A percentile compares a stretch with the other conserved stretches of the same genome.
Conservation (phyloP, 139 green algal species). For the Dunaliella sp. region DNA sequence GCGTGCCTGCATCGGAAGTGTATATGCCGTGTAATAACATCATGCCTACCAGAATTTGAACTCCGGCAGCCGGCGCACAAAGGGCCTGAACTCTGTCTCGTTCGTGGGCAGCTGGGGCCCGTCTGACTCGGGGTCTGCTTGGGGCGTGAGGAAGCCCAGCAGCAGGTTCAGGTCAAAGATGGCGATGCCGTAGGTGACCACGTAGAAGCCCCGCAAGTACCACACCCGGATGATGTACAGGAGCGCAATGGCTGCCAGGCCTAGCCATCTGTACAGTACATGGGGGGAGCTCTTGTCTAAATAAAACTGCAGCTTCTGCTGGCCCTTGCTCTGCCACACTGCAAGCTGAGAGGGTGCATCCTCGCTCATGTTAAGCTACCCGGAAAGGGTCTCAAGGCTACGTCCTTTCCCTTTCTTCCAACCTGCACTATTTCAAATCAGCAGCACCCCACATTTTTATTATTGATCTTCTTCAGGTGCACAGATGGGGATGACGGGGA, state of each 20-base stretch:
- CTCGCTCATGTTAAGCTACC: no score
- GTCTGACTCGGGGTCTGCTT: constrained; percentile 85
- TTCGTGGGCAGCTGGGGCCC: constrained; percentile 90
- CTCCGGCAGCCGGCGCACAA: constrained; percentile 94
- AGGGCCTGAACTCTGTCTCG: constrained; percentile 95
- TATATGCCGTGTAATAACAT: neutral
- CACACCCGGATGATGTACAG: constrained; percentile 84
- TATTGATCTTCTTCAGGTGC: no score
- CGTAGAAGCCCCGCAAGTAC: constrained; percentile 90
- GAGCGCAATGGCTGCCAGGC: constrained; percentile 45
- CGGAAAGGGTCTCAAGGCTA: no score
- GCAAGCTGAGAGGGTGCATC: neutral
- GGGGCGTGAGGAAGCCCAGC: constrained; percentile 91
- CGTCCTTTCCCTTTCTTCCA: no score
- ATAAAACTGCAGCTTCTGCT: constrained; percentile 46
- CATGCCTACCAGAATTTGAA: constrained; percentile 97
- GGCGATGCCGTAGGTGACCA: constrained; percentile 94
- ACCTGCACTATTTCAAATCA: no score
- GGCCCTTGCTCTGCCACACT: neutral
- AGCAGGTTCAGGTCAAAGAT: constrained; percentile 99
- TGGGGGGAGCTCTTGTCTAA: constrained; percentile 85
- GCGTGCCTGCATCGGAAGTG: neutral
- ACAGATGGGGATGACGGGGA: no score
- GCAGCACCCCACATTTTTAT: no score
- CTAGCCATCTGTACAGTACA: constrained; percentile 68